Evolutionary conservation across 116 monocot genomes (phyloP).

Genomic region (Iris pallida): DNA sequence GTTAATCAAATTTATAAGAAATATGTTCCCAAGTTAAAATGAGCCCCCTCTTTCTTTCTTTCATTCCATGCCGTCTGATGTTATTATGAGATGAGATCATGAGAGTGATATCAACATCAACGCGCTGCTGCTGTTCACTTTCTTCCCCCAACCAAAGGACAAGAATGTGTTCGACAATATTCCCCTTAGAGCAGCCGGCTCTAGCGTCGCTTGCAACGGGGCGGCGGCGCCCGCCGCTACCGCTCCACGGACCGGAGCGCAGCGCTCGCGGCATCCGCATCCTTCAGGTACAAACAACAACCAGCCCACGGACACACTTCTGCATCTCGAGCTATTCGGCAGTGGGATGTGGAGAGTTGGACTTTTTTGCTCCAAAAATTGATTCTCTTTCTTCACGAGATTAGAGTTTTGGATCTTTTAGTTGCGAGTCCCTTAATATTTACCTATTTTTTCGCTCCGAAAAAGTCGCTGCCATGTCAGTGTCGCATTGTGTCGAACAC

Average conservation of each 20-base stretch:
- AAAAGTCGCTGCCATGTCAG: too few relatives aligned
- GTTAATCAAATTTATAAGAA: too few relatives aligned
- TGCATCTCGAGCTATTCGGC: background rate
- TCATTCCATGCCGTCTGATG: constrained; percentile 3
- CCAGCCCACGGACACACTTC: background rate
- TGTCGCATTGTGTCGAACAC: too few relatives aligned
- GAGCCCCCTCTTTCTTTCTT: too few relatives aligned
- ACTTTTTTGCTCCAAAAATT: background rate
- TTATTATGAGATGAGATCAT: background rate
- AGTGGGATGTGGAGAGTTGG: background rate
- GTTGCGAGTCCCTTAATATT: background rate
- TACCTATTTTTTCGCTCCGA: too few relatives aligned
- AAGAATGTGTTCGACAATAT: constrained; percentile 7
- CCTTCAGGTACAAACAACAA: constrained; percentile 7
- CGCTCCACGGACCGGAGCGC: background rate
- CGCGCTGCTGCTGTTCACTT: too few relatives aligned
- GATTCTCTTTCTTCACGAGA: background rate
- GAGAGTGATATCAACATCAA: background rate
- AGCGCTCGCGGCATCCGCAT: background rate
- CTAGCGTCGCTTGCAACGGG: background rate
- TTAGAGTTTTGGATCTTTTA: background rate
- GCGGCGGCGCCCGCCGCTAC: background rate
- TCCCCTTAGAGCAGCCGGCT: background rate
- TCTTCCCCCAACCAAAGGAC: background rate
- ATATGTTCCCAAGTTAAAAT: too few relatives aligned